These are phyloP conservation scores for Saccharomyces pastorianus DNA, from an alignment of 1,139 yeast species.

Conservation along the genomic window DNA sequence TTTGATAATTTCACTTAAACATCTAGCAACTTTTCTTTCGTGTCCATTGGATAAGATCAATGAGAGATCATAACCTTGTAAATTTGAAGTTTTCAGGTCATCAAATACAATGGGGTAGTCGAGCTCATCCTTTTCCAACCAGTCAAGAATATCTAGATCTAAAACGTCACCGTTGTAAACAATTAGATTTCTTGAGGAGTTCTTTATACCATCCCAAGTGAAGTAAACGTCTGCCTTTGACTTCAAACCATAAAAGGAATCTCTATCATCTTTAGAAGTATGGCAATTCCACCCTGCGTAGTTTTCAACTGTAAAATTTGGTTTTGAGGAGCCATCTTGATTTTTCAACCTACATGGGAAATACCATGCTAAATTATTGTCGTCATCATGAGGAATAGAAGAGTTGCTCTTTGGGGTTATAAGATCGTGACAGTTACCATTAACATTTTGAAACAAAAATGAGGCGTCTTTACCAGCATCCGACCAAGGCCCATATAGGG, in stretches of 20 bases:
- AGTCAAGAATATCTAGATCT: slow-evolving; percentile 65
- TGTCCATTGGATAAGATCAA: slow-evolving; percentile 59
- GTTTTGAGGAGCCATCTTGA: slow-evolving; percentile 62
- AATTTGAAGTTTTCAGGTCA: slow-evolving; percentile 48
- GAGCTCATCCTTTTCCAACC: slow-evolving; percentile 63
- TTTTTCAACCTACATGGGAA: slow-evolving; percentile 78
- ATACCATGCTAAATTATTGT: slow-evolving; percentile 79
- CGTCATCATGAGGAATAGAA: slow-evolving; percentile 57
- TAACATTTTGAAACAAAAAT: slow-evolving; percentile 87
- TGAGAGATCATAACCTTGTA: slow-evolving; percentile 76
- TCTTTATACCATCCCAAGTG: slow-evolving; percentile 80
- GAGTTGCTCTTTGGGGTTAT: slow-evolving; percentile 67
- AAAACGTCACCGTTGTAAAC: slow-evolving; percentile 85
- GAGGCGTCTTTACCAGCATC: slow-evolving; percentile 91
- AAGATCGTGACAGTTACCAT: slow-evolving; percentile 81
- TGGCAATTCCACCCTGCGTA: slow-evolving; percentile 91
- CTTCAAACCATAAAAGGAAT: slow-evolving; percentile 53
- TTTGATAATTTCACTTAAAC: slow-evolving; percentile 75
- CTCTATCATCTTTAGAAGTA: slow-evolving; percentile 61
- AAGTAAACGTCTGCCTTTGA: slow-evolving; percentile 72
- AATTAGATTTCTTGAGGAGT: slow-evolving; percentile 65
- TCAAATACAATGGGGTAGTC: slow-evolving; percentile 68
- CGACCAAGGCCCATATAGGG: slow-evolving; percentile 73
- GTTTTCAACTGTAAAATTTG: slow-evolving; percentile 51
- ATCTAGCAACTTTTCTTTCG: slow-evolving; percentile 67